Percentiles rank a stretch among this genome's conserved stretches.
These are phyloP conservation scores for Nemania serpens DNA, from an alignment of 2,329 filamentous ascomycete species.

Conservation along the genomic window DNA sequence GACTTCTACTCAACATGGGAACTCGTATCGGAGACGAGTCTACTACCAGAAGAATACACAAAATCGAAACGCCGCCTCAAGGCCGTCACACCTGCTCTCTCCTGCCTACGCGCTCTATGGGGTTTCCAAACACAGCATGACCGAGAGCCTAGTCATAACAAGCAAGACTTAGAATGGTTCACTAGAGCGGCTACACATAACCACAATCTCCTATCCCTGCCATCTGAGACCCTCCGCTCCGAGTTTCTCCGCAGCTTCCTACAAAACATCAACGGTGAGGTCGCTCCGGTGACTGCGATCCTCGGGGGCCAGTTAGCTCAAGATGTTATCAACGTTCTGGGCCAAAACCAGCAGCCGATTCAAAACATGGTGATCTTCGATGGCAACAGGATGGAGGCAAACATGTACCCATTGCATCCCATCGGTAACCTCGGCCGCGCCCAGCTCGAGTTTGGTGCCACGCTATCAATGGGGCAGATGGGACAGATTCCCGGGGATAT, in stretches of 20 bases:
- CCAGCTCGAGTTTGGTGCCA: slow-evolving; percentile 45
- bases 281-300: slow-evolving; percentile 86
- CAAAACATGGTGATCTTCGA: slow-evolving; percentile 96
- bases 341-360: slow-evolving; percentile 88
- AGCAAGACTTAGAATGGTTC: slow-evolving; percentile 74
- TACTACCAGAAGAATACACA: slow-evolving; percentile 70
- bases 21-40: slow-evolving; percentile 77
- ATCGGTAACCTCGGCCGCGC: slow-evolving; percentile 58
- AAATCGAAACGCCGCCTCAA: slow-evolving; percentile 70
- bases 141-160: slow-evolving; percentile 58
- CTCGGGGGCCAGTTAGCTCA: slow-evolving; percentile 90
- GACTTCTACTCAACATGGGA: slow-evolving; percentile 89
- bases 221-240: slow-evolving; percentile 67
- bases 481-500: neutral
- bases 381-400: slow-evolving; percentile 76
- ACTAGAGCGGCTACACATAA: slow-evolving; percentile 77
- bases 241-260: slow-evolving; percentile 83
- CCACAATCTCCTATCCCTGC: slow-evolving; percentile 74
- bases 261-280: slow-evolving; percentile 81
- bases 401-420: slow-evolving; percentile 82
- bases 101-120: slow-evolving; percentile 88
- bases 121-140: slow-evolving; percentile 71
- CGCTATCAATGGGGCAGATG: slow-evolving; percentile 29
- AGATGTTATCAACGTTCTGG: slow-evolving; percentile 95
- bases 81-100: slow-evolving; percentile 81